Conservation (phyloP, 192 early-diverging fungal genomes). For the Coemansia sp. region DNA sequence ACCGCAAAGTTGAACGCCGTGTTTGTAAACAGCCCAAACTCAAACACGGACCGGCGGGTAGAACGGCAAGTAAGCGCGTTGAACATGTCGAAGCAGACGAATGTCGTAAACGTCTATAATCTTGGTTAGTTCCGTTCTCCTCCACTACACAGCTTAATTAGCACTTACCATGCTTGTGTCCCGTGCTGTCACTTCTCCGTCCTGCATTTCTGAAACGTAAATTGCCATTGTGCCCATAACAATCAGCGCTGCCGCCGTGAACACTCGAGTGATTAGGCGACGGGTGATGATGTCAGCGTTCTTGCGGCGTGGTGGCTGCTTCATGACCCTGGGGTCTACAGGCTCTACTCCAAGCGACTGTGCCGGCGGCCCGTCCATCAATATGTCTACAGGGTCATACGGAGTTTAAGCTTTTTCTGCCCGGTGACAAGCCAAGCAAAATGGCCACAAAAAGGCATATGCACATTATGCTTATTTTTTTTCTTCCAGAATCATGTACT, state of each 20-base stretch:
- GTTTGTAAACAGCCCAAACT: slow-evolving; percentile 82
- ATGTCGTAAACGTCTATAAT: slow-evolving; percentile 87
- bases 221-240: slow-evolving; percentile 82
- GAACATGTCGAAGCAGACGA: slow-evolving; percentile 96
- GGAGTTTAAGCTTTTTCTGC: background rate
- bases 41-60: slow-evolving; percentile 73
- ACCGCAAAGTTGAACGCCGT: slow-evolving; percentile 86
- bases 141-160: background rate
- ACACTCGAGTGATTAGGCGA: slow-evolving; percentile 67
- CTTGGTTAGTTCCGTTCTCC: background rate
- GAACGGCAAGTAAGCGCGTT: slow-evolving; percentile 92
- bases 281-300: slow-evolving; percentile 78
- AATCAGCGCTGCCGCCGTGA: slow-evolving; percentile 77
- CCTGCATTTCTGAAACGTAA: slow-evolving; percentile 74
- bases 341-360: slow-evolving; percentile 96
- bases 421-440: slow-evolving; percentile 5
- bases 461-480: background rate
- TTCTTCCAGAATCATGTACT: slow-evolving; percentile 42
- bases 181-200: slow-evolving; percentile 65
- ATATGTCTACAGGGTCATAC: slow-evolving; percentile 65
- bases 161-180: slow-evolving; percentile 85
- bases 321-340: slow-evolving; percentile 89
- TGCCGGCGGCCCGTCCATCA: slow-evolving; percentile 97
- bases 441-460: background rate
- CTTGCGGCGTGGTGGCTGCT: slow-evolving; percentile 76